Evolutionary conservation across 805 yeast genomes (phyloP).

Genomic region (Metschnikowia borealis): DNA sequence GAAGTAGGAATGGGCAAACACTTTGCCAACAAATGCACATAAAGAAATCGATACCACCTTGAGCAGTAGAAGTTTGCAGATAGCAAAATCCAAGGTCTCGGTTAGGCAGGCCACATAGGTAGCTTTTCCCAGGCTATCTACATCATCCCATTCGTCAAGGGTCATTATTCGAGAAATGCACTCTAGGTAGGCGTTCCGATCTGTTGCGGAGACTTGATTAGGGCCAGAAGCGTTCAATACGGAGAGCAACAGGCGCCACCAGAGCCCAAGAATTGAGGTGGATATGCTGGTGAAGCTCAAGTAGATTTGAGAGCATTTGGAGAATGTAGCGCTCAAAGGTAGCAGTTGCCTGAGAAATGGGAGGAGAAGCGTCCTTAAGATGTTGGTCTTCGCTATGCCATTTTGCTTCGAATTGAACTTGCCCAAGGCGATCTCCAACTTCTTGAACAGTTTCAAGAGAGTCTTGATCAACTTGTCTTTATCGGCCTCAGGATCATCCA

Average conservation of each 20-base stretch:
- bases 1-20: conserved; percentile 61
- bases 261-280: conserved; percentile 35
- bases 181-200: conserved; percentile 51
- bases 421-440: conserved; percentile 40
- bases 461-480: conserved; percentile 13
- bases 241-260: conserved; percentile 51
- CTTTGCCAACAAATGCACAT: conserved; percentile 66
- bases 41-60: conserved; percentile 53
- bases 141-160: conserved; percentile 42
- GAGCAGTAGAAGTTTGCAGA: conserved; percentile 42
- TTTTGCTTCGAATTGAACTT: conserved; percentile 33
- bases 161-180: conserved; percentile 49
- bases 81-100: conserved; percentile 52
- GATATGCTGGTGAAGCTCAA: conserved; percentile 31
- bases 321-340: conserved; percentile 20
- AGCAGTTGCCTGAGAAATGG: conserved; percentile 20
- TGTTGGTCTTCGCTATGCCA: conserved; percentile 29
- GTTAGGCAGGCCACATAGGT: conserved; percentile 36
- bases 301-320: conserved; percentile 23
- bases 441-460: conserved; percentile 23
- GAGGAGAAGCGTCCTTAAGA: conserved; percentile 44
- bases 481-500: conserved; percentile 3
- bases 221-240: conserved; percentile 12
- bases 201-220: conserved; percentile 39
- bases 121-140: conserved; percentile 21